A percentile compares a stretch with the other conserved stretches of the same genome.
Conservation (phyloP, 1,284 basidiomycete species). For the Porogramme epimiltina region DNA sequence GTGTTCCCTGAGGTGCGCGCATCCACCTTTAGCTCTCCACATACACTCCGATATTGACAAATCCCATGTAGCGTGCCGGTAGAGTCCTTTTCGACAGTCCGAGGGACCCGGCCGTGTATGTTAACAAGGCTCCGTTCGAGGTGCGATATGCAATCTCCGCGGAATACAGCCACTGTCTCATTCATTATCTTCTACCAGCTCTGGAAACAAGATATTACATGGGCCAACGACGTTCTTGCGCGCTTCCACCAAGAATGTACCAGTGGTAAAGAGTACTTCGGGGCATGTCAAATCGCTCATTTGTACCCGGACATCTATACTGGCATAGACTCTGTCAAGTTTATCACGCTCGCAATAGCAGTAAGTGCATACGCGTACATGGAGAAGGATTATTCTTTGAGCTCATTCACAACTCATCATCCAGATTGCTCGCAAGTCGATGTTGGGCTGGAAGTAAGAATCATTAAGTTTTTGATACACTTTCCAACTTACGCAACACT, state of each 20-base stretch:
- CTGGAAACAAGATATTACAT: not conserved
- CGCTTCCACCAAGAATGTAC: not conserved
- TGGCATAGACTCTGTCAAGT: too few relatives aligned
- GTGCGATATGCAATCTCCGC: not conserved
- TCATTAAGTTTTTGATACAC: too few relatives aligned
- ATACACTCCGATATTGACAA: not conserved
- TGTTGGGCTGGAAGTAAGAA: too few relatives aligned
- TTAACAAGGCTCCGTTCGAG: not conserved
- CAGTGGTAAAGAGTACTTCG: not conserved
- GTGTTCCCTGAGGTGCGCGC: slow-evolving; percentile 16
- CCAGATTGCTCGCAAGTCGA: too few relatives aligned
- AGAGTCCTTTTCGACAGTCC: slow-evolving; percentile 9
- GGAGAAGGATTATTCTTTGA: too few relatives aligned
- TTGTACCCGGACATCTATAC: not conserved
- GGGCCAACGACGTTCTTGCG: not conserved
- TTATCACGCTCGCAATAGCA: too few relatives aligned
- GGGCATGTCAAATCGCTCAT: not conserved
- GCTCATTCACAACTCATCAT: too few relatives aligned
- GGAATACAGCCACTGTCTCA: not conserved
- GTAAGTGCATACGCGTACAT: too few relatives aligned
- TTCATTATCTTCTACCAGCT: not conserved
- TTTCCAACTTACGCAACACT: too few relatives aligned
- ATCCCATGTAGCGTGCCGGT: slow-evolving; percentile 4
- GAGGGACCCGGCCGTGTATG: not conserved
- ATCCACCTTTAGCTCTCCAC: too few relatives aligned